Percentiles rank a stretch among this genome's conserved stretches.
Evolutionary conservation across 768 basidiomycete genomes (phyloP).

Genomic region (Xerocomus potaroensis): DNA sequence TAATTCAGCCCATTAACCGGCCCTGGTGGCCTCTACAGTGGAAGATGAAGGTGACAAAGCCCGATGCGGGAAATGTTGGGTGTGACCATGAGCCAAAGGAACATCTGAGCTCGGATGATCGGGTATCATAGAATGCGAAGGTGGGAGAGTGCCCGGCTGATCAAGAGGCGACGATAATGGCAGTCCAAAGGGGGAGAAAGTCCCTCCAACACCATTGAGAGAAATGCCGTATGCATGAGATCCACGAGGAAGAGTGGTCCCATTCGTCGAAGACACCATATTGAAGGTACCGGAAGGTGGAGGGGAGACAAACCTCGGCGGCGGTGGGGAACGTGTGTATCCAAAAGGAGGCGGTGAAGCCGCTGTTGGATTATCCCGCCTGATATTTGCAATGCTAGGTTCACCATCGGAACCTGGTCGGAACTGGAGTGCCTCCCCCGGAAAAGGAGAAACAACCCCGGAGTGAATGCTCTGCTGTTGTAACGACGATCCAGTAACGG

Average conservation of each 20-base stretch:
- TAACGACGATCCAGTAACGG: conserved; percentile 19
- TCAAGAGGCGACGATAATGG: conserved; percentile 30
- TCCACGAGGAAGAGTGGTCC: conserved; percentile 26
- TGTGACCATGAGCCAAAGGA: conserved; percentile 31
- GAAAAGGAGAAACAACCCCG: conserved; percentile 26
- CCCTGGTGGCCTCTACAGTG: conserved; percentile 37
- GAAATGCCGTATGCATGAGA: conserved; percentile 31
- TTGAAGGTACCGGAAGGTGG: conserved; percentile 29
- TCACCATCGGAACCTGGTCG: conserved; percentile 30
- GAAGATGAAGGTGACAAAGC: conserved; percentile 36
- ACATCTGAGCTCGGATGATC: conserved; percentile 31
- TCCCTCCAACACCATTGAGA: conserved; percentile 23
- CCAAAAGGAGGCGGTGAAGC: conserved; percentile 25
- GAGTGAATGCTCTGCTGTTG: conserved; percentile 28
- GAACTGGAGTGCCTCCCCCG: conserved; percentile 24
- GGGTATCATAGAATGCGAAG: conserved; percentile 35
- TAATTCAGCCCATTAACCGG: conserved; percentile 37
- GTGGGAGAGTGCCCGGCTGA: conserved; percentile 24
- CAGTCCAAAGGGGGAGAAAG: conserved; percentile 31
- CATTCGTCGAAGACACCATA: conserved; percentile 26
- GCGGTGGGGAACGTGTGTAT: conserved; percentile 33
- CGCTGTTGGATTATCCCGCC: conserved; percentile 24
- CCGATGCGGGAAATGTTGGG: conserved; percentile 37
- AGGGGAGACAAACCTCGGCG: conserved; percentile 32
- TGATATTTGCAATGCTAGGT: conserved; percentile 11